Percentiles rank a stretch among this genome's conserved stretches.
Evolutionary conservation across 495 filamentous ascomycete species (phyloP).

Genomic region (Penicillium robsamsonii): DNA sequence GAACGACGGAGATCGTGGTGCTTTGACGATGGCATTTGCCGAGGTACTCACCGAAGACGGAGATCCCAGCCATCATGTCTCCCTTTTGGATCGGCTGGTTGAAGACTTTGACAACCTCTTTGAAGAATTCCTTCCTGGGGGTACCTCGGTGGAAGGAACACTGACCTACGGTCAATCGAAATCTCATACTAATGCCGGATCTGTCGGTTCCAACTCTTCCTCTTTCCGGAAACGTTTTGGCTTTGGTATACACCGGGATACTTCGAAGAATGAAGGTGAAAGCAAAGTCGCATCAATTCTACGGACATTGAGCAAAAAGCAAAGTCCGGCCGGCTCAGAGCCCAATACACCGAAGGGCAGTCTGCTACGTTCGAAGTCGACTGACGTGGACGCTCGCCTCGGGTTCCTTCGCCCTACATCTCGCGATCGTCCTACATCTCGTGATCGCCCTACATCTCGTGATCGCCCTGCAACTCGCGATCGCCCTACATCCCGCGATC

Average conservation of each 20-base stretch:
- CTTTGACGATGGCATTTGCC: slow-evolving; percentile 84
- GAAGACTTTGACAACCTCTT: slow-evolving; percentile 90
- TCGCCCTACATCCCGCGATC: slow-evolving; percentile 52
- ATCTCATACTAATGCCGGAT: slow-evolving; percentile 52
- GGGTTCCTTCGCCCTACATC: slow-evolving; percentile 60
- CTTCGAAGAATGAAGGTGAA: slow-evolving; percentile 65
- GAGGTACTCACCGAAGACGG: slow-evolving; percentile 80
- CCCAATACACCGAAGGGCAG: slow-evolving; percentile 60
- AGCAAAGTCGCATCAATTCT: slow-evolving; percentile 74
- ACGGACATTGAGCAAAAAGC: slow-evolving; percentile 86
- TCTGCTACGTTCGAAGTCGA: slow-evolving; percentile 75
- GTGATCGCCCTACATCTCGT: slow-evolving; percentile 41
- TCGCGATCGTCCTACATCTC: slow-evolving; percentile 53
- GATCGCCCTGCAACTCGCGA: slow-evolving; percentile 35
- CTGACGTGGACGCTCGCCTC: slow-evolving; percentile 63
- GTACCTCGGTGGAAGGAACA: slow-evolving; percentile 41
- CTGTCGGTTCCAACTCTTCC: slow-evolving; percentile 70
- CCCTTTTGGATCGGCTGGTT: slow-evolving; percentile 85
- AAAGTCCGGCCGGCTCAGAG: slow-evolving; percentile 54
- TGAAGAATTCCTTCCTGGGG: slow-evolving; percentile 59
- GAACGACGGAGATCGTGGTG: slow-evolving; percentile 89
- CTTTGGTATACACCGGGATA: slow-evolving; percentile 72
- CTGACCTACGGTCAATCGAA: slow-evolving; percentile 49
- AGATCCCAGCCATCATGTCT: slow-evolving; percentile 79
- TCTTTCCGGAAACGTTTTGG: slow-evolving; percentile 82